Base-by-base conservation (phyloP, 2,329 filamentous ascomycete genomes). In the Ceratocystis albifundus region DNA sequence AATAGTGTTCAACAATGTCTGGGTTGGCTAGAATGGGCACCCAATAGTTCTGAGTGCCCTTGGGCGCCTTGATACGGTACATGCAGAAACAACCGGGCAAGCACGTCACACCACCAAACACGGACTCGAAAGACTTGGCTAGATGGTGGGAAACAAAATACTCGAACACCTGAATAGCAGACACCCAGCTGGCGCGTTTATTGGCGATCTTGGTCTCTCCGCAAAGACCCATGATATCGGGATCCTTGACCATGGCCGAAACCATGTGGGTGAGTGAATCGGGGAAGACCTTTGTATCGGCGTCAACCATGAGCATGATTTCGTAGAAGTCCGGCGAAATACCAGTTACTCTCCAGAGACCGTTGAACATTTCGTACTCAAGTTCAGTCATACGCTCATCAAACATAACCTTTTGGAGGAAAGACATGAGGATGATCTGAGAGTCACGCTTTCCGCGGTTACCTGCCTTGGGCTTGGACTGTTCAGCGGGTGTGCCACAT, bases 181-280 rank as follows among this genome's bases (percentile, higher is more conserved):
- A 90, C 50, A 97, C 92, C 92, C 93, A 99, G 72, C 85, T 92
- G 69, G 88, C 85, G 53, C 88, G 88, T 79, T 99, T 99, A 81
- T 99, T 99, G 73, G 94, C 94, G 78, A 99, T 99, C 83, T 99
- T 99, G 20, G 94, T 99, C 80, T 99, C 94, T 71, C 94, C 94
- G 73, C 94, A 99, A 48, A 99, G 84, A 72, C 94, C 94, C 94
- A 99, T 99, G 76, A 99, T 95, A 72, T 97, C 93, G 41, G 94
- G 94, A 75, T 99, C 94, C 76, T 96, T 94, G 73, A 99, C 94
- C 93, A 99, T 96, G 71, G 95, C 94, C 61, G 91, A 96, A 64
- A 97, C 84, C 94, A 99, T 99, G 80, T 99, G 94, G 22, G 95
- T 99, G 72, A 99, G 78, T 75, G 90, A 95, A 80, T 99, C 94